Evolutionary conservation across 2,329 filamentous ascomycete genomes (phyloP).

Genomic region (Biscogniauxia sp.): DNA sequence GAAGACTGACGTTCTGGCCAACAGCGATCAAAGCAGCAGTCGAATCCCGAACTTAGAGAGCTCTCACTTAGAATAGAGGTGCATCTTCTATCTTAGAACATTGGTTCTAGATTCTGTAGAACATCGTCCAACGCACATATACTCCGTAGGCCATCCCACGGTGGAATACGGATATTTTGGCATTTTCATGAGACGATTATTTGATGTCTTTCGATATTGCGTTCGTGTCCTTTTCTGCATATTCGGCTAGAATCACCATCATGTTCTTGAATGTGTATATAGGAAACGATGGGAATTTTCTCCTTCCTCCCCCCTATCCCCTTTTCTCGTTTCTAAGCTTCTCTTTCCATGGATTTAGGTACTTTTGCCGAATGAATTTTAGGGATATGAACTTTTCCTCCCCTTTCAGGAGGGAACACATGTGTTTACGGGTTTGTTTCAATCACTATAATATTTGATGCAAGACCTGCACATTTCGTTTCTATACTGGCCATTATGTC

Average conservation of each 20-base stretch:
- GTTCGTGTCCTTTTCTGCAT: neutral
- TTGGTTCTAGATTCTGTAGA: conserved; percentile 13
- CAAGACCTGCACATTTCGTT: no score
- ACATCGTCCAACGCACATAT: neutral
- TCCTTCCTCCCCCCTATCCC: neutral
- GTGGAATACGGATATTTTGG: no score
- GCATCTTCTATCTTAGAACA: neutral
- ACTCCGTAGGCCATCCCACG: no score
- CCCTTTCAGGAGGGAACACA: no score
- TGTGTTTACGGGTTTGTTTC: no score
- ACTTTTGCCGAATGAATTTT: no score
- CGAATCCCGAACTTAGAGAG: conserved; percentile 34
- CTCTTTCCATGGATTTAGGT: neutral
- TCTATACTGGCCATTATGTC: no score
- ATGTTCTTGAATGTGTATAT: neutral
- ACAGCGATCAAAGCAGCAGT: conserved; percentile 42
- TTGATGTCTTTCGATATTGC: no score
- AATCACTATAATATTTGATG: no score
- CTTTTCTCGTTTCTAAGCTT: neutral
- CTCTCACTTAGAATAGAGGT: conserved; percentile 14
- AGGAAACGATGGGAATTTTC: neutral
- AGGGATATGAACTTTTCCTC: no score
- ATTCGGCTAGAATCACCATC: neutral
- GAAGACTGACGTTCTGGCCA: conserved; percentile 4
- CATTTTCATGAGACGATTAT: neutral